Conservation (phyloP, 306 rosid genomes). For the Dalbergia cultrata region DNA sequence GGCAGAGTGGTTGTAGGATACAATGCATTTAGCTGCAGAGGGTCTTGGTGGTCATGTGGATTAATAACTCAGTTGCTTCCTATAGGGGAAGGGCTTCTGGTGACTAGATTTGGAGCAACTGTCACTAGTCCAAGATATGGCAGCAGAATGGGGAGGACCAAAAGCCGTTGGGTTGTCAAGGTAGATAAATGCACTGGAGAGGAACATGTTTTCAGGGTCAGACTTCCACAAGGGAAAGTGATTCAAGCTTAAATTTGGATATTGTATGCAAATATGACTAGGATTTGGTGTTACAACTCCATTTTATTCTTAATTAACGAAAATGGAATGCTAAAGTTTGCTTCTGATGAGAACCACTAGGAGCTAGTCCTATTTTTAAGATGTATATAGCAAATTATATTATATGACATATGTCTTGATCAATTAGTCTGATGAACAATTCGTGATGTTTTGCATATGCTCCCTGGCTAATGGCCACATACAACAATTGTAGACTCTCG, state of each 20-base stretch:
- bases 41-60: constrained; percentile 60
- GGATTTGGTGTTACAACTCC: background rate
- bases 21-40: constrained; percentile 71
- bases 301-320: constrained; percentile 4
- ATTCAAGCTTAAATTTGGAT: constrained; percentile 56
- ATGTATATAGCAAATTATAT: constrained; percentile 49
- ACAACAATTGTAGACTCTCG: constrained; percentile 24
- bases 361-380: constrained; percentile 8
- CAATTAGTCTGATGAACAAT: background rate
- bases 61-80: constrained; percentile 78
- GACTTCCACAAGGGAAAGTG: constrained; percentile 66
- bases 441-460: constrained; percentile 6
- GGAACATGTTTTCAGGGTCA: constrained; percentile 92
- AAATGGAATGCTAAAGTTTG: constrained; percentile 44
- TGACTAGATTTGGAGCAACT: constrained; percentile 59
- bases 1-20: constrained; percentile 73
- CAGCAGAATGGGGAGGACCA: constrained; percentile 42
- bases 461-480: background rate
- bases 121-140: constrained; percentile 37
- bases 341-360: constrained; percentile 16
- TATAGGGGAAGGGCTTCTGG: constrained; percentile 81
- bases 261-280: constrained; percentile 12
- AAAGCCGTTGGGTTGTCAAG: constrained; percentile 79
- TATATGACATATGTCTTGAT: constrained; percentile 15
- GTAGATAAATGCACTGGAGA: constrained; percentile 94